Conservation (phyloP, 768 basidiomycete genomes). For the Phylloporus arenicola region DNA sequence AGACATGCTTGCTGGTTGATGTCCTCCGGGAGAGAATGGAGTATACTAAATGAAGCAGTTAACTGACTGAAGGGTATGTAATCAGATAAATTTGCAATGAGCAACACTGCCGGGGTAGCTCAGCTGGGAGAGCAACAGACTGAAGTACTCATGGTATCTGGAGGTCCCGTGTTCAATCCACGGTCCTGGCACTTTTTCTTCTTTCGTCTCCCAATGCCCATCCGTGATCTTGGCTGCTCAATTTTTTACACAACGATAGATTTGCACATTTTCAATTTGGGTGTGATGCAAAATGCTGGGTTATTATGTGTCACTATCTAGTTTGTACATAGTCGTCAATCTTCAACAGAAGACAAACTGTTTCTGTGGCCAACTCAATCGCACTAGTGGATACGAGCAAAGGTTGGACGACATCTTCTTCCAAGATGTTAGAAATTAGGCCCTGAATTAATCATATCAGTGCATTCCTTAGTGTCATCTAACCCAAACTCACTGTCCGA, state of each 20-base stretch:
- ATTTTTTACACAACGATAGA: not conserved
- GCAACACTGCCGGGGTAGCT: constrained; percentile 70
- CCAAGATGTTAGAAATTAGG: constrained; percentile 92
- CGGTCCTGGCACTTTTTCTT: constrained; percentile 52
- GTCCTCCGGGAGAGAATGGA: not conserved
- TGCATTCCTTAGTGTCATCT: not conserved
- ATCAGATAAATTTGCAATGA: no score
- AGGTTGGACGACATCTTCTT: constrained; percentile 97
- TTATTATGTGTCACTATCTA: constrained; percentile 38
- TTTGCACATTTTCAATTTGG: not conserved
- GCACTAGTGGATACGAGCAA: constrained; percentile 93
- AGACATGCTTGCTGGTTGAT: constrained; percentile 56
- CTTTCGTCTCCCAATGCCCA: not conserved
- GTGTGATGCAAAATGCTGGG: not conserved
- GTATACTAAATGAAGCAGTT: not conserved
- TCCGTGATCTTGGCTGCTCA: no score
- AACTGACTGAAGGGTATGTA: no score
- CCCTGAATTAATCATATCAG: constrained; percentile 50
- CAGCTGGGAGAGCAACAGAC: constrained; percentile 75
- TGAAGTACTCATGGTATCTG: constrained; percentile 59
- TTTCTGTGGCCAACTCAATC: constrained; percentile 92
- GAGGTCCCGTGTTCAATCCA: constrained; percentile 79
- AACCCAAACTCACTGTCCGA: constrained; percentile 63
- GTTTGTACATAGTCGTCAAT: constrained; percentile 92
- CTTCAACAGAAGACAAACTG: constrained; percentile 91